These are phyloP conservation scores for Phaseolus lunatus DNA, from an alignment of 306 rosid species.

Conservation along the genomic window DNA sequence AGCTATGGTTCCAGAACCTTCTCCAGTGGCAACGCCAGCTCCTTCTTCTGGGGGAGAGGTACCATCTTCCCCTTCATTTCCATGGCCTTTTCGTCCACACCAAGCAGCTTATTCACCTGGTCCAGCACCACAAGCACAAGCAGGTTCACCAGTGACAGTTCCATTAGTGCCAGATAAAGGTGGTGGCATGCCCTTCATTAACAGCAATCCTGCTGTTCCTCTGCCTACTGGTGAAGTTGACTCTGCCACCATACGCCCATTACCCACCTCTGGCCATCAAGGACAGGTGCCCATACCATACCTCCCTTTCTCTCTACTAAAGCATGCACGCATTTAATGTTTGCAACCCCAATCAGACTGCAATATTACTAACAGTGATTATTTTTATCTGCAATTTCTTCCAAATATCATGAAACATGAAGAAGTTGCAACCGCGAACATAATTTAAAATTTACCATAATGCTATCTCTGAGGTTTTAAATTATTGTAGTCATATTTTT, in stretches of 20 bases:
- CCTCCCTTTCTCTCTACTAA: slow-evolving; percentile 16
- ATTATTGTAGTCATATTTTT: not conserved
- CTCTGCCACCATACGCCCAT: slow-evolving; percentile 88
- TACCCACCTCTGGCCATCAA: slow-evolving; percentile 67
- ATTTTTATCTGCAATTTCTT: not conserved
- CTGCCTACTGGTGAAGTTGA: slow-evolving; percentile 96
- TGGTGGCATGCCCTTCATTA: slow-evolving; percentile 77
- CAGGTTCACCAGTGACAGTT: slow-evolving; percentile 56
- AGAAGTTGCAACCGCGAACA: not conserved
- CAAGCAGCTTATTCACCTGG: slow-evolving; percentile 59
- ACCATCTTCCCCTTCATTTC: slow-evolving; percentile 66
- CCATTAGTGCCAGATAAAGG: slow-evolving; percentile 71
- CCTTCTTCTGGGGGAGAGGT: slow-evolving; percentile 67
- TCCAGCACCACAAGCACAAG: slow-evolving; percentile 57
- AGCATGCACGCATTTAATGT: slow-evolving; percentile 28
- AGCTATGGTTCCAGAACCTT: slow-evolving; percentile 49
- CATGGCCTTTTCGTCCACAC: slow-evolving; percentile 88
- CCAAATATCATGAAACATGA: not conserved
- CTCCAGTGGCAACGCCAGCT: slow-evolving; percentile 63
- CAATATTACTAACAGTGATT: not conserved
- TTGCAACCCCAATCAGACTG: not conserved
- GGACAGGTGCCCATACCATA: slow-evolving; percentile 55
- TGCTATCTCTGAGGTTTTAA: not conserved
- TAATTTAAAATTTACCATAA: not conserved
- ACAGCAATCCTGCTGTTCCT: slow-evolving; percentile 98